Percentiles rank a stretch among this genome's conserved stretches.
Evolutionary conservation across 306 rosid genomes (phyloP).

Genomic region (Glycine tomentella): DNA sequence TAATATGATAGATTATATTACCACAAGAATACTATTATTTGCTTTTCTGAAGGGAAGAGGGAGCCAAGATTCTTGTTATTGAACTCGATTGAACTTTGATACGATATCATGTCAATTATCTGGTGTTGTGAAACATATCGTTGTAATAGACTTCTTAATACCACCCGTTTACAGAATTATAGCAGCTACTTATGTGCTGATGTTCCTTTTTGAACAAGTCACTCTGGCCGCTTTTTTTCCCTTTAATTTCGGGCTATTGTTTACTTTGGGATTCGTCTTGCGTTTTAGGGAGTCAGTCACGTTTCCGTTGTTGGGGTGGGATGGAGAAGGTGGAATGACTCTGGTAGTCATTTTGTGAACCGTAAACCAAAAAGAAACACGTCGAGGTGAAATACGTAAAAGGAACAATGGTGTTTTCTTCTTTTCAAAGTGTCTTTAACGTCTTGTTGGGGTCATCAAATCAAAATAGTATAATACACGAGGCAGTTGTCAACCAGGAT

Average conservation of each 20-base stretch:
- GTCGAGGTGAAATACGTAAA: too few relatives aligned
- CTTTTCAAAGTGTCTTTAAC: too few relatives aligned
- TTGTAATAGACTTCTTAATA: background rate
- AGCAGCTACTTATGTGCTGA: background rate
- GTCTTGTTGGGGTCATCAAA: too few relatives aligned
- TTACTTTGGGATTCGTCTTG: background rate
- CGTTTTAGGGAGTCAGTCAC: too few relatives aligned
- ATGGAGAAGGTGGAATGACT: too few relatives aligned
- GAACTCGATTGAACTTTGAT: constrained; percentile 28
- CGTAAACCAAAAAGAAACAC: too few relatives aligned
- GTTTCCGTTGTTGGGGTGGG: too few relatives aligned
- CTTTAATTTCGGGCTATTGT: too few relatives aligned
- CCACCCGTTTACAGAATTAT: background rate
- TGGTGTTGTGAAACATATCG: background rate
- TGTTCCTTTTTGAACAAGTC: background rate
- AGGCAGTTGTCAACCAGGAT: too few relatives aligned
- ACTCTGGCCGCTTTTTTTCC: background rate
- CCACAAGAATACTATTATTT: background rate
- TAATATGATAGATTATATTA: constrained; percentile 3
- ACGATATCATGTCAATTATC: background rate
- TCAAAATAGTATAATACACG: too few relatives aligned
- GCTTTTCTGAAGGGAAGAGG: background rate
- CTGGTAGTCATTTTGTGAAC: too few relatives aligned
- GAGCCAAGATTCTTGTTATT: constrained; percentile 4
- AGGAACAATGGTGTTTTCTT: too few relatives aligned